Conservation (phyloP, 108 stramenopile genomes). For the Nitzschia inconspicua region DNA sequence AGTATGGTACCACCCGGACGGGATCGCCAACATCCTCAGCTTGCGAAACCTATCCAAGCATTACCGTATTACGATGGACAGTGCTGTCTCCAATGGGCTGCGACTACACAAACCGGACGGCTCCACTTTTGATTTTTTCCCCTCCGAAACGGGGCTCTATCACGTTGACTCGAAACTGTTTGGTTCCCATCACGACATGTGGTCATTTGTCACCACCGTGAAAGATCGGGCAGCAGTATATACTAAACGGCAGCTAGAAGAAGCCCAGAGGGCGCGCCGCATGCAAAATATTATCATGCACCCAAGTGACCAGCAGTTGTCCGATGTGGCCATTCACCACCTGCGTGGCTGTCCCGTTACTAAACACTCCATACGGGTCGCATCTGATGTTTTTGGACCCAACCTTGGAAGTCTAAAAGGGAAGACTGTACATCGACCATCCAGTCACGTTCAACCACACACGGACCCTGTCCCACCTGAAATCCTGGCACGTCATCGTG, state of each 20-base stretch:
- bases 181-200: too few species aligned
- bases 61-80: constrained; percentile 25
- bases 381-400: constrained; percentile 16
- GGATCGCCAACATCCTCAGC: constrained; percentile 46
- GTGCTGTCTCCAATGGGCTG: constrained; percentile 5
- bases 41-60: constrained; percentile 9
- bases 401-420: constrained; percentile 22
- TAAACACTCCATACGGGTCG: background rate
- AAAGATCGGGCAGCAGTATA: too few species aligned
- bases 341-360: constrained; percentile 12
- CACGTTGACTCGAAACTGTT: too few species aligned
- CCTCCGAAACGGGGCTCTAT: too few species aligned
- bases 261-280: too few species aligned
- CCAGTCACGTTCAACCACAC: background rate
- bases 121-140: too few species aligned
- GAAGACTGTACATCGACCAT: background rate
- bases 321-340: too few species aligned
- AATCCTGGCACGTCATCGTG: constrained; percentile 14
- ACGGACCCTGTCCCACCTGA: constrained; percentile 16
- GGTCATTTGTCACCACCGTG: too few species aligned
- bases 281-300: too few species aligned
- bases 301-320: too few species aligned
- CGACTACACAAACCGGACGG: background rate
- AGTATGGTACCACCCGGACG: constrained; percentile 41
- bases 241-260: too few species aligned